Conservation (phyloP, 1,284 basidiomycete genomes). For the Tilletiaria anomala region DNA sequence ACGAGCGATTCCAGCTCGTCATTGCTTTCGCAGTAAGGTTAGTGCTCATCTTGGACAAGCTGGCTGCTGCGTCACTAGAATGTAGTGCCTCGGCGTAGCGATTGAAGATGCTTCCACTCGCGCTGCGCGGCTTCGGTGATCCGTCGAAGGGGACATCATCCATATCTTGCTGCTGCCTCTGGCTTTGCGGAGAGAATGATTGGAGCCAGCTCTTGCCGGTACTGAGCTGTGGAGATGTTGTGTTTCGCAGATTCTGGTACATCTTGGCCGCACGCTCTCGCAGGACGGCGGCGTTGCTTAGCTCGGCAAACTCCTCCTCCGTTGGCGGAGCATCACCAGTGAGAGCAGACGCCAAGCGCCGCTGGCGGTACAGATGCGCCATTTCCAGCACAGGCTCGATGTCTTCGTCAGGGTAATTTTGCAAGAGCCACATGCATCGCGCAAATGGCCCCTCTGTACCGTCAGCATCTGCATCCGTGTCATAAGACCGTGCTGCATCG, state of each 20-base stretch:
- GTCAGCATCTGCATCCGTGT: conserved; percentile 1
- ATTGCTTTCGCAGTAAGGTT: conserved; percentile 32
- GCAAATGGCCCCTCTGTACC: background rate
- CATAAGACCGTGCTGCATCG: background rate
- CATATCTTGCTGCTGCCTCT: background rate
- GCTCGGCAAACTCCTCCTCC: conserved; percentile 11
- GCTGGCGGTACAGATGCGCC: conserved; percentile 18
- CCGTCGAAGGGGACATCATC: background rate
- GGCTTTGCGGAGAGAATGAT: no score
- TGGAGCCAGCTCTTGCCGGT: no score
- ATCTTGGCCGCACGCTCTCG: background rate
- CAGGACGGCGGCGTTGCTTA: conserved; percentile 1
- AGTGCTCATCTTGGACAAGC: conserved; percentile 29
- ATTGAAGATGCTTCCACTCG: no score
- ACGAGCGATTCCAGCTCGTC: conserved; percentile 6
- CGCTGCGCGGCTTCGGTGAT: no score
- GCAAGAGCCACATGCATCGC: conserved; percentile 18
- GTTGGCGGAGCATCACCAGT: conserved; percentile 24
- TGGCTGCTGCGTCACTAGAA: conserved; percentile 31
- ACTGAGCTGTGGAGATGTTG: background rate
- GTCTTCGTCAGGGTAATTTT: conserved; percentile 25
- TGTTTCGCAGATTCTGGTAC: background rate
- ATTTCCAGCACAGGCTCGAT: conserved; percentile 23
- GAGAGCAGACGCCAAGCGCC: conserved; percentile 22
- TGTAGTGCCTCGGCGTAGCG: conserved; percentile 24